Evolutionary conservation across 2,329 filamentous ascomycete species (phyloP), one percentile per base, ranked within the genome.

Genomic region (Albifimbria verrucaria): DNA sequence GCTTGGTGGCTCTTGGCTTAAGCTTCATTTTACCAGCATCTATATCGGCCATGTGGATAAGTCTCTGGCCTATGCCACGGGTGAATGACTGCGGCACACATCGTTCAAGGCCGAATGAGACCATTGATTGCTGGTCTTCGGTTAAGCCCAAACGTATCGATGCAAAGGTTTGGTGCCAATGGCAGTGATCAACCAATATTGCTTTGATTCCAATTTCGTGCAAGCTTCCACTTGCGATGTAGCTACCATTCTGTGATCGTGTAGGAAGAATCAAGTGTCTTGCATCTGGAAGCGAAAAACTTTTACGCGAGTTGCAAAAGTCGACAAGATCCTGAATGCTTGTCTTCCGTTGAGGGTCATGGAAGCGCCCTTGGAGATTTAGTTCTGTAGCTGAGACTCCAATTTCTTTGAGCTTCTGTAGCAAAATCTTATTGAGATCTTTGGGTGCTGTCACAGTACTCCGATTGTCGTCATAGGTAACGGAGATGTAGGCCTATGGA

Each of bases 91-190:
- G 65, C 23, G 72, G 71, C 3, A 75, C 51, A 50, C 62, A 64
- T 21, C 67, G 62, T 44, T 75, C 71, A 1, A 62, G 59, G 2
- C 73, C 73, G 56, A 76, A 73, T 7, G 60, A 61, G 21, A 72
- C 52, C 23, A 71, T 44, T 2, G 28, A 48, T 11, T 55, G 36
- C 9, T 60, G n/a, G n/a, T n/a, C 46, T 1, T 57, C 52, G 7
- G 41, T 20, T 5, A 55, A 44, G 5, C 59, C 39, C 3, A 50
- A 22, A 2, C 56, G 48, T 3, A 59, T 50, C 4, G 59, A 50
- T 2, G 51, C 53, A 26, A 73, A 68, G 0, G 67, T 65, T 18
- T 64, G 47, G 49, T 60, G 59, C 74, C 74, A 77, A 4, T 68
- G 49, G 1, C 63, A 60, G 25, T 64, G 68, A 17, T 72, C 57